Evolutionary conservation across 2,329 filamentous ascomycete species (phyloP), one percentile per base, ranked within the genome.

Genomic region (Talaromyces sp.): DNA sequence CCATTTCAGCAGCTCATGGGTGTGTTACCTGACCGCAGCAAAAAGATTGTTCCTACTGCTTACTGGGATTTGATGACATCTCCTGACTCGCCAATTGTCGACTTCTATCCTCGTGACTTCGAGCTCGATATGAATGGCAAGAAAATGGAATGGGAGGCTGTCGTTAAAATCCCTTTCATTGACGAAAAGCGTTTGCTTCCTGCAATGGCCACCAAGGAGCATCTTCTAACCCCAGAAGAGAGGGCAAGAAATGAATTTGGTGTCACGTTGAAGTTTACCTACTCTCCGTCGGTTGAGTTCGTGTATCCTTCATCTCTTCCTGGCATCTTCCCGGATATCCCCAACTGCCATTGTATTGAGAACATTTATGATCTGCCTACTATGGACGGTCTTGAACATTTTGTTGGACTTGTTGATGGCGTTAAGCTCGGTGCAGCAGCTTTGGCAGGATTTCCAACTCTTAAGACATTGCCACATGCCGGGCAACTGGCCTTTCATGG

Each of bases 71-170:
- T 99, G 58, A 99, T 99, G 95, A 97, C 92, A 1, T 91, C 91
- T 63, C 85, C 90, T 1, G 86, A 90, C 17, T 98, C 94, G 17
- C 93, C 95, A 1, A 99, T 99, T 75, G 90, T 97, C 73, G 95
- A 99, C 75, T 99, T 99, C 76, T 99, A 99, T 73, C 95, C 95
- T 2, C 87, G 94, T 71, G 95, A 99, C 72, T 99, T 99, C 73
- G 92, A 96, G 69, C 84, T 99, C 47, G 96, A 99, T 75, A 98
- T 99, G 95, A 98, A 99, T 72, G 96, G 95, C 66, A 99, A 99
- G 83, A 99, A 97, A 81, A 96, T 97, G 90, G 96, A 99, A 69
- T 99, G 95, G 95, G 95, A 99, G 76, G 95, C 95, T 33, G 94
- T 99, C 43, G 93, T 99, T 69, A 99, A 98, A 79, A 99, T 99